Evolutionary conservation across 805 yeast species (phyloP), one percentile per base, ranked within the genome.

Genomic region (Lachancea cidri): DNA sequence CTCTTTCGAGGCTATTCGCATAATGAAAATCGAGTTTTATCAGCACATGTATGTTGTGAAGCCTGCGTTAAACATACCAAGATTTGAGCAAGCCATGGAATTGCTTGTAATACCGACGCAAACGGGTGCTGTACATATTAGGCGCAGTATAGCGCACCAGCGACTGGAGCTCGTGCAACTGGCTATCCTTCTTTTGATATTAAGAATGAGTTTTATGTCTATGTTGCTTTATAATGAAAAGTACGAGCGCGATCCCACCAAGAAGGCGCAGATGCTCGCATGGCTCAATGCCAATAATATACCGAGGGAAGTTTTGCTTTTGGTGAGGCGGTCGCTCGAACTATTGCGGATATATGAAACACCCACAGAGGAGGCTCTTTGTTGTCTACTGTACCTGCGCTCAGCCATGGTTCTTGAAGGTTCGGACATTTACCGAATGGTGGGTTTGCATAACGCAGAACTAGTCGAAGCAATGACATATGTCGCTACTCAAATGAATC

Each of bases 71-170:
- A 57, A 60, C 38, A 47, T 49, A n/a, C 50, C 48, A 20, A 39
- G 45, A 20, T 63, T 63, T 41, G 67, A 63, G 44, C 55, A 54
- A 18, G 48, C 58, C 11, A 25, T 63, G 4, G 31, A 46, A 20
- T 39, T 50, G 17, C 17, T 33, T 14, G 50, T 58, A 4, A 25
- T 62, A 31, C 32, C 38, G 11, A 20, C 7, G 7, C 16, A 22
- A 7, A 52, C 56, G 39, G 44, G 45, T 17, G 36, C 47, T 29
- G 18, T 20, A 7, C 16, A 34, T 11, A 29, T 32, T 7, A 16
- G 24, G 5, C 37, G 33, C 38, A 5, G 35, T n/a, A 25, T 25
- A 19, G 17, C 29, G 16, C 42, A 16, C 24, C 15, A 3, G 5
- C n/a, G 32, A 6, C 4, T 17, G 5, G 27, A 34, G 17, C 33